phyloP scores from a whole-genome alignment of 139 green algal species.

The Tetradesmus obliquus region DNA sequence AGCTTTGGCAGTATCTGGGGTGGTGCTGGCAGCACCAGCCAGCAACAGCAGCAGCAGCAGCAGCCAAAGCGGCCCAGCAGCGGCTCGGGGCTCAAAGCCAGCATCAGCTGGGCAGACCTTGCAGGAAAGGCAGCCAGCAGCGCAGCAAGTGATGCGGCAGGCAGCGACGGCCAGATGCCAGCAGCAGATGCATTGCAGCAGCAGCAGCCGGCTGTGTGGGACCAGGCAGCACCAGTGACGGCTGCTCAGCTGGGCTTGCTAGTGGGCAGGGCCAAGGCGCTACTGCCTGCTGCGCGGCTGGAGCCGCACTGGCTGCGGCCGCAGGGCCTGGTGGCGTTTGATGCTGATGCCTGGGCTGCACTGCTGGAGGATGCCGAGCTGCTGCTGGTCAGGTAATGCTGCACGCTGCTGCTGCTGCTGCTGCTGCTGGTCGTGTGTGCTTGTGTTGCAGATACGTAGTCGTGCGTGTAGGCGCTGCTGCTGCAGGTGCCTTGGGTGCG shows the following conservation, averaged over 20 bases:
- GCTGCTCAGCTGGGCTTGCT: conserved; percentile 6
- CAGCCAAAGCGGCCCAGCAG: background rate
- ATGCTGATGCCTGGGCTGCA: conserved; percentile 10
- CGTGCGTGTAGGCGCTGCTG: background rate
- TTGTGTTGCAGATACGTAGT: background rate
- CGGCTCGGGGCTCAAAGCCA: background rate
- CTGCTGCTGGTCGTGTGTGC: background rate
- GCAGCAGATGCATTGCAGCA: background rate
- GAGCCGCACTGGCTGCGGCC: conserved; percentile 33
- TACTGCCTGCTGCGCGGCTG: conserved; percentile 13
- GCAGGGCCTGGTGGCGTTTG: background rate
- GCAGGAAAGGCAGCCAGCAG: background rate
- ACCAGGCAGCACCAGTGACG: background rate
- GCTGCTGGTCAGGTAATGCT: conserved; percentile 30
- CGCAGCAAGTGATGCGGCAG: background rate
- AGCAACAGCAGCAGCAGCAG: conserved; percentile 13
- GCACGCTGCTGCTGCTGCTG: conserved; percentile 8
- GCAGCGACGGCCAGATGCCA: background rate
- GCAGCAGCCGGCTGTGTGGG: background rate
- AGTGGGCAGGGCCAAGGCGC: background rate
- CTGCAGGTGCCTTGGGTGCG: background rate
- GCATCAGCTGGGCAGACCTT: conserved; percentile 7
- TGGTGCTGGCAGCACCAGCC: background rate
- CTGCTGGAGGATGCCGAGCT: conserved; percentile 31
- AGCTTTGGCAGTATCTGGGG: background rate